phyloP scores from a whole-genome alignment of 2,329 filamentous ascomycete genomes.

The Alternaria triticimaculans region DNA sequence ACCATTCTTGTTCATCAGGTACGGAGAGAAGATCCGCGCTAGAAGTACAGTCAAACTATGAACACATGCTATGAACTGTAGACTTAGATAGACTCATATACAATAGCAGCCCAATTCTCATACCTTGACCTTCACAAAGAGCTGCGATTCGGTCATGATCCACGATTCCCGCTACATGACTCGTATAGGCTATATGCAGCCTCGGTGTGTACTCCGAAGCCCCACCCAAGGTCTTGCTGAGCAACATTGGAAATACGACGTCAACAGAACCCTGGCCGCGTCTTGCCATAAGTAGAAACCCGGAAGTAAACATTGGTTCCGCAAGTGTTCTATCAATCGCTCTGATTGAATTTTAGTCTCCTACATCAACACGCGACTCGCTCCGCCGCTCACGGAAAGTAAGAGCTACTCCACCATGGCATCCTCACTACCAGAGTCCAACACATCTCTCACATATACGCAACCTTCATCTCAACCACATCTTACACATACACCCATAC shows the following conservation, averaged over 20 bases:
- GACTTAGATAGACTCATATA: neutral
- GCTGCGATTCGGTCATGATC: neutral
- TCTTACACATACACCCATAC: slow-evolving; percentile 26
- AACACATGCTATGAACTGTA: neutral
- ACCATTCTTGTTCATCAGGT: slow-evolving; percentile 46
- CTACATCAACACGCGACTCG: neutral
- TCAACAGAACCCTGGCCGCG: neutral
- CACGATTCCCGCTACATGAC: slow-evolving; percentile 1
- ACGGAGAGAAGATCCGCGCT: slow-evolving; percentile 40
- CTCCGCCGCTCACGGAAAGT: neutral
- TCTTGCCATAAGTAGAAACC: neutral
- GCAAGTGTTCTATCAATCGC: neutral
- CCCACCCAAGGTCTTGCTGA: neutral
- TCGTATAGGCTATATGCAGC: slow-evolving; percentile 11
- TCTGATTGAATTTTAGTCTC: neutral
- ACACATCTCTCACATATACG: slow-evolving; percentile 37
- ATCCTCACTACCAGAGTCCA: slow-evolving; percentile 26
- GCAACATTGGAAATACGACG: neutral
- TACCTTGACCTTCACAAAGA: neutral
- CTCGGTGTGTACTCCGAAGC: slow-evolving; percentile 4
- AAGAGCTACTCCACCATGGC: neutral
- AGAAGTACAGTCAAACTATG: slow-evolving; percentile 39
- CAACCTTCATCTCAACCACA: slow-evolving; percentile 30
- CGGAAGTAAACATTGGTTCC: neutral
- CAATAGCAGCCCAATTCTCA: neutral